Evolutionary conservation across 2,329 filamentous ascomycete species (phyloP).

Genomic region (Pestalotiopsis sp.): DNA sequence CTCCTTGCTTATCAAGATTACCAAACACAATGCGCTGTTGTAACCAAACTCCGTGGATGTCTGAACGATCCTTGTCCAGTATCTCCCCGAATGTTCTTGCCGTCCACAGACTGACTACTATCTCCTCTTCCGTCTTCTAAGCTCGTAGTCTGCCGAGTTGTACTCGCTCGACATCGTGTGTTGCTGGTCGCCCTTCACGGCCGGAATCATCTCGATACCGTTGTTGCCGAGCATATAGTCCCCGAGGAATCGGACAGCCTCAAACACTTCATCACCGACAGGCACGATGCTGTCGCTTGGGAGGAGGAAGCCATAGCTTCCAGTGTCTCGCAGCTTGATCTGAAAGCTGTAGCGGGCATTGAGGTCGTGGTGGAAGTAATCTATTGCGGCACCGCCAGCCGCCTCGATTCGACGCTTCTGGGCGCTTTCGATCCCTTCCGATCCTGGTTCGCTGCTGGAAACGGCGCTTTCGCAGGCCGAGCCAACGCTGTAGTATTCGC

Average conservation of each 20-base stretch:
- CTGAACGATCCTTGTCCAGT: not conserved
- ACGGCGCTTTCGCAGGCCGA: slow-evolving; percentile 87
- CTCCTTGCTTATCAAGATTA: not conserved
- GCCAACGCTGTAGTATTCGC: slow-evolving; percentile 74
- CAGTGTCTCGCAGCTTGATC: slow-evolving; percentile 90
- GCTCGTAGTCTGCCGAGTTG: not conserved
- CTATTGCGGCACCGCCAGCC: slow-evolving; percentile 83
- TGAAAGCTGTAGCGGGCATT: slow-evolving; percentile 85
- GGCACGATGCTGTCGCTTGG: slow-evolving; percentile 86
- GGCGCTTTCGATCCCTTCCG: slow-evolving; percentile 24
- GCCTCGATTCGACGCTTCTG: slow-evolving; percentile 61
- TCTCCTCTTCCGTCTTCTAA: slow-evolving; percentile 2
- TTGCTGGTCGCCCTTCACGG: not conserved
- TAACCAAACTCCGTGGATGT: not conserved
- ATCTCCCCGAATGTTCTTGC: not conserved
- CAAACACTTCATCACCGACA: slow-evolving; percentile 84
- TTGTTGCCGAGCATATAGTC: slow-evolving; percentile 76
- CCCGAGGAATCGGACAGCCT: slow-evolving; percentile 81
- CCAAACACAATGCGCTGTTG: not conserved
- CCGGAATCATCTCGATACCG: slow-evolving; percentile 35
- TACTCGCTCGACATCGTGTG: not conserved
- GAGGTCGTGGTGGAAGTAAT: slow-evolving; percentile 94
- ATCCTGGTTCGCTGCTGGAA: slow-evolving; percentile 30
- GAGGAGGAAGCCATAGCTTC: slow-evolving; percentile 90
- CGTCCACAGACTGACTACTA: not conserved